Evolutionary conservation across 2,329 filamentous ascomycete species (phyloP), one percentile per base, ranked within the genome.

Genomic region (Seiridium unicorne): DNA sequence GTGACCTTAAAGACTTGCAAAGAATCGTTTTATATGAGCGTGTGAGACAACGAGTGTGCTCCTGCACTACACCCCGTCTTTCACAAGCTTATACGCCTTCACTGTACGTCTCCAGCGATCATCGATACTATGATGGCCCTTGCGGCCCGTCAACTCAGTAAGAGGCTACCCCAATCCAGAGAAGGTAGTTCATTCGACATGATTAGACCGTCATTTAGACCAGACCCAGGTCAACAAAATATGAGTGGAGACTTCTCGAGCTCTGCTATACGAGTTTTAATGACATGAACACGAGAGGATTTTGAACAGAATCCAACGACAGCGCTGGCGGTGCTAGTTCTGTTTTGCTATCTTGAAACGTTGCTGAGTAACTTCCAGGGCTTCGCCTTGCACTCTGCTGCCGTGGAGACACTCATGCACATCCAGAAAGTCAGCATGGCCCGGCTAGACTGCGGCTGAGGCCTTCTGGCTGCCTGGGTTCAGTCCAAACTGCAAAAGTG

Each of bases 261-360:
- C 34, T 60, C 46, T 11, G 58, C 58, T 38, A 60, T 60, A 47
- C 58, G 51, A 32, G 44, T 18, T 18, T 51, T 60, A 9, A 51
- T 42, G 7, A 7, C 7, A 42, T 42, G 38, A 2, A 42, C 7
- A 8, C 38, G 38, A 13, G 7, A 7, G 38, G 38, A 42, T 13
- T 42, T 8, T 13, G 7, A 42, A 42, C 38, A 42, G 13, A 42
- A 42, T 42, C 53, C 38, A 9, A 56, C 36, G 11, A 51, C 44
- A 9, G 53, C 58, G 38, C 51, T 60, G 32, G 58, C 26, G 2
- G 53, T 60, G 1, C 44, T 60, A 10, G 44, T 40, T 32, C 13
- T 57, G 4, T 56, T 57, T 36, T 57, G 58, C 32, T 51, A 44
- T 32, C 53, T 60, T 13, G 58, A 60, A 13, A 8, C 38, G 7